A percentile compares a stretch with the other conserved stretches of the same genome.
Evolutionary conservation across 108 stramenopile species (phyloP).

Genomic region (Cyclotella baltica): DNA sequence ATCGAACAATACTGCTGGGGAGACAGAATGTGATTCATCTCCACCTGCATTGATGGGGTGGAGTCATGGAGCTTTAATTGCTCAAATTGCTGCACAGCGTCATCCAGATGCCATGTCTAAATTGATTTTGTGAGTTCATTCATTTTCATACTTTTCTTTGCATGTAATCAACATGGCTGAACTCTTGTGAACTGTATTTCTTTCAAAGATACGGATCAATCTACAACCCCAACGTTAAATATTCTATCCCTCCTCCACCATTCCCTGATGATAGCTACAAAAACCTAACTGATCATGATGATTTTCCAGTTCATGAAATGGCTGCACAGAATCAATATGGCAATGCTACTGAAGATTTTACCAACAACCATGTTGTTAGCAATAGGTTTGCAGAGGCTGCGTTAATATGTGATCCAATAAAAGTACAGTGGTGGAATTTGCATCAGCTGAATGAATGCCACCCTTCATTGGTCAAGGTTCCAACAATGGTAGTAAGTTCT

Average conservation of each 20-base stretch:
- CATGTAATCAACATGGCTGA: background rate
- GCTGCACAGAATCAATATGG: constrained; percentile 68
- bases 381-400: constrained; percentile 79
- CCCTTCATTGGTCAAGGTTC: constrained; percentile 78
- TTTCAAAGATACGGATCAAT: constrained; percentile 71
- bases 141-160: constrained; percentile 6
- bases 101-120: constrained; percentile 59
- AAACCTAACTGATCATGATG: constrained; percentile 33
- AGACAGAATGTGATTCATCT: background rate
- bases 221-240: constrained; percentile 73
- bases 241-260: constrained; percentile 43
- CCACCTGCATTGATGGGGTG: constrained; percentile 74
- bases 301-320: constrained; percentile 46
- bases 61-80: constrained; percentile 88
- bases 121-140: constrained; percentile 62
- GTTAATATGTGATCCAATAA: constrained; percentile 78
- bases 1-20: constrained; percentile 18
- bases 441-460: constrained; percentile 92
- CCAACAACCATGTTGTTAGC: constrained; percentile 73
- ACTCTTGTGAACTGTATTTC: background rate
- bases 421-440: constrained; percentile 83
- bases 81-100: constrained; percentile 82
- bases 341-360: constrained; percentile 89
- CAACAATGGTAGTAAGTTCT: constrained; percentile 71
- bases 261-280: background rate